Evolutionary conservation across 202 grass and related monocot species (phyloP).

Genomic region (Miscanthus sacchariflorus): DNA sequence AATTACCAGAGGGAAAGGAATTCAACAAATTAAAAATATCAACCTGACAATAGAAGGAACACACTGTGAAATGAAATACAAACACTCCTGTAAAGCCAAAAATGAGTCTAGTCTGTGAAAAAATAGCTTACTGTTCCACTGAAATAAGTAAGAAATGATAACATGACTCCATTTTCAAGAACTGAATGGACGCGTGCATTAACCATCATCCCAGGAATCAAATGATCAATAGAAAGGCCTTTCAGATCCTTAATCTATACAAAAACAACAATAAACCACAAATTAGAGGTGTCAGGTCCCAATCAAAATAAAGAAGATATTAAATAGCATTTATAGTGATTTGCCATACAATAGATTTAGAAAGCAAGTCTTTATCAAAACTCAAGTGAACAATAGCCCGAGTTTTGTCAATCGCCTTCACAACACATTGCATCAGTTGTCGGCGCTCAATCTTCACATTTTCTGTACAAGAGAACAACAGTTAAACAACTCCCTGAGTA

Average conservation of each 20-base stretch:
- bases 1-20: constrained; percentile 59
- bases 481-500: constrained; percentile 34
- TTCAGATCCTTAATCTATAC: constrained; percentile 88
- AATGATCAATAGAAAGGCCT: constrained; percentile 92
- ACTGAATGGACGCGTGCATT: constrained; percentile 84
- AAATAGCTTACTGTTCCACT: constrained; percentile 83
- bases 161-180: constrained; percentile 91
- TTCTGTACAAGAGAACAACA: constrained; percentile 54
- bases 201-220: constrained; percentile 98
- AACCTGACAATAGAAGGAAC: constrained; percentile 55
- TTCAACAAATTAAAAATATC: constrained; percentile 91
- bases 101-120: background rate
- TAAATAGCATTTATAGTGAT: constrained; percentile 18
- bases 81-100: constrained; percentile 4
- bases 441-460: constrained; percentile 54
- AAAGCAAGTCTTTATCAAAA: constrained; percentile 75
- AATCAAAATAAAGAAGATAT: constrained; percentile 25
- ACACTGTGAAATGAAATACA: constrained; percentile 35
- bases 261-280: constrained; percentile 46
- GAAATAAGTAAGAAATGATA: constrained; percentile 98
- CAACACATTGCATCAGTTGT: constrained; percentile 81
- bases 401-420: constrained; percentile 80
- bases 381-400: constrained; percentile 79
- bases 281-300: constrained; percentile 31
- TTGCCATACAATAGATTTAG: constrained; percentile 80